These are phyloP conservation scores for Beauveria scarabaeidicola DNA, from an alignment of 2,329 filamentous ascomycete genomes.

Conservation along the genomic window DNA sequence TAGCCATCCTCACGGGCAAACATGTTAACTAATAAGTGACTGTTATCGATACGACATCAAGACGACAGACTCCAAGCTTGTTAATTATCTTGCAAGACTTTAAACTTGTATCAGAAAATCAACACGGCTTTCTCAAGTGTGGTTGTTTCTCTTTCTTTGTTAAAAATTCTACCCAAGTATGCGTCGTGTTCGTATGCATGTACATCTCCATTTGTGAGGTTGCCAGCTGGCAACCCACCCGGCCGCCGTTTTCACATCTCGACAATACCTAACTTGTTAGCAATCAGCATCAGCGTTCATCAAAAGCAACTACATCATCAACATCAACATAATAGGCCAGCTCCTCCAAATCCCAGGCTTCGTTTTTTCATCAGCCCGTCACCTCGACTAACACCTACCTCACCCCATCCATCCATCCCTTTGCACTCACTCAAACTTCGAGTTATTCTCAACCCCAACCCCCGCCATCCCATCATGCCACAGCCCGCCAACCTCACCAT, in stretches of 20 bases:
- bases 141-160: neutral
- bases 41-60: no score
- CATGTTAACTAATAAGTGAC: no score
- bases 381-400: neutral
- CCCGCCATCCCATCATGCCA: neutral
- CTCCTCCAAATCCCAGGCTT: neutral
- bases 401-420: neutral
- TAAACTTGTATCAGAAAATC: neutral
- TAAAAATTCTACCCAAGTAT: no score
- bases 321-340: no score
- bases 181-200: neutral
- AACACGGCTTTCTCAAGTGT: neutral
- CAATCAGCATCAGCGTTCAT: neutral
- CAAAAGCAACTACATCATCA: neutral
- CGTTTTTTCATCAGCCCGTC: neutral
- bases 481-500: conserved; percentile 3
- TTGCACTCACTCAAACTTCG: no score
- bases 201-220: neutral
- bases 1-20: no score
- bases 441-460: neutral
- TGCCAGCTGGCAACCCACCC: neutral
- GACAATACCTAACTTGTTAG: neutral
- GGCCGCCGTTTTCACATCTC: neutral
- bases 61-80: no score
- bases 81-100: no score